Evolutionary conservation across 257 asterid genomes (phyloP).

Genomic region (Nicotiana paniculata): DNA sequence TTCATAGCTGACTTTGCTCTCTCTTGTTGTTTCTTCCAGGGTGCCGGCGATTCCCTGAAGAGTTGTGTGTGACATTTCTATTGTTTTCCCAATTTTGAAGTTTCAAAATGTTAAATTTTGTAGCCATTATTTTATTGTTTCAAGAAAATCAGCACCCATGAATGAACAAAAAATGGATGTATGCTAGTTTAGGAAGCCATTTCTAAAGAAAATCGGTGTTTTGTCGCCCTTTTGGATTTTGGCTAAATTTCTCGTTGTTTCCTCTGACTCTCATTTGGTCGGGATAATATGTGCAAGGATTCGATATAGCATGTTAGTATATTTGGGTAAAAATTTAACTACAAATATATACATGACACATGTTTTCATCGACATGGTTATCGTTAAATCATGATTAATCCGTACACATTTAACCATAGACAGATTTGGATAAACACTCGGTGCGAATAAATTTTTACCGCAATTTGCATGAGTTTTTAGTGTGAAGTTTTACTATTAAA

Average conservation of each 20-base stretch:
- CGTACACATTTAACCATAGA: too few relatives aligned
- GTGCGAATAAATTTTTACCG: too few relatives aligned
- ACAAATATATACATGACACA: too few relatives aligned
- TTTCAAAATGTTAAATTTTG: neutral
- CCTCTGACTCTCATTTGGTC: neutral
- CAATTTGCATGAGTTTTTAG: too few relatives aligned
- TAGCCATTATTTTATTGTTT: neutral
- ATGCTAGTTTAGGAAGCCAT: neutral
- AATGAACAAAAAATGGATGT: neutral
- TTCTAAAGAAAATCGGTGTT: neutral
- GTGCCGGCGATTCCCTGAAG: slow-evolving; percentile 90
- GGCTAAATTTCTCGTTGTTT: neutral
- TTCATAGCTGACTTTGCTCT: slow-evolving; percentile 91
- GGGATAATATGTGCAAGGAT: neutral
- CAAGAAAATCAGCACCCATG: neutral
- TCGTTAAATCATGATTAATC: too few relatives aligned
- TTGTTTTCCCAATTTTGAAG: neutral
- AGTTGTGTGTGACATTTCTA: slow-evolving; percentile 42
- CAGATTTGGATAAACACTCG: too few relatives aligned
- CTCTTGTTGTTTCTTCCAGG: slow-evolving; percentile 79
- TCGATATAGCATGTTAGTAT: too few relatives aligned
- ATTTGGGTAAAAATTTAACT: too few relatives aligned
- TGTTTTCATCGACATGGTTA: too few relatives aligned
- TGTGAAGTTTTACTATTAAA: too few relatives aligned
- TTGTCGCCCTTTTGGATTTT: neutral